phyloP scores from a whole-genome alignment of 306 rosid genomes.

The Sophora flavescens region DNA sequence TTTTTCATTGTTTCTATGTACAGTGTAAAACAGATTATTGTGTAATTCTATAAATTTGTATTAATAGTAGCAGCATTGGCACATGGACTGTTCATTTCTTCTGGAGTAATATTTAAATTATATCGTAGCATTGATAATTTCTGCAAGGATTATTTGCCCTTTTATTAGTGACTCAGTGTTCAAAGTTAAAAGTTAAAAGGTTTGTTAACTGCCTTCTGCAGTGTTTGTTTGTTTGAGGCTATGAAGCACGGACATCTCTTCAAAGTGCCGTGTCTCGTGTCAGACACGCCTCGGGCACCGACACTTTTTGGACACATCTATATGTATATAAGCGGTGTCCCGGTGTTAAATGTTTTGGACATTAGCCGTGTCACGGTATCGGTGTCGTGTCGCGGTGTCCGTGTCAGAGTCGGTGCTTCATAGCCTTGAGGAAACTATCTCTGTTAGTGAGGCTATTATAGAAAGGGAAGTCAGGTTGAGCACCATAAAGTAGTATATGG shows the following conservation, averaged over 20 bases:
- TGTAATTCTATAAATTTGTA: slow-evolving; percentile 8
- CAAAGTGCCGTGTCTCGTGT: no score
- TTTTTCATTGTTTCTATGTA: background rate
- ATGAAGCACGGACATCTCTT: no score
- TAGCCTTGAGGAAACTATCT: background rate
- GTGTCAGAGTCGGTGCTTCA: no score
- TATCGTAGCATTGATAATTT: background rate
- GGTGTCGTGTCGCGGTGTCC: no score
- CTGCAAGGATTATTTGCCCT: background rate
- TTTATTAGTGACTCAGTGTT: background rate
- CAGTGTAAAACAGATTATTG: background rate
- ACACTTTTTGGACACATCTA: no score
- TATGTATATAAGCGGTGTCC: no score
- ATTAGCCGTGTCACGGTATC: no score
- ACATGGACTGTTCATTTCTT: background rate
- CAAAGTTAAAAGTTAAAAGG: background rate
- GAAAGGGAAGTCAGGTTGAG: background rate
- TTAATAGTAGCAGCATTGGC: background rate
- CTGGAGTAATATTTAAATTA: background rate
- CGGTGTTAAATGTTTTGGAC: no score
- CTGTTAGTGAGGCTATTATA: no score
- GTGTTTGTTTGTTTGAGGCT: background rate
- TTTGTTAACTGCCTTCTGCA: background rate
- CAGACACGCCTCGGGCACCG: no score
- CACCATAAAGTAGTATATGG: background rate